Conservation (phyloP, 1,284 basidiomycete genomes). For the Xerocomus tenax region DNA sequence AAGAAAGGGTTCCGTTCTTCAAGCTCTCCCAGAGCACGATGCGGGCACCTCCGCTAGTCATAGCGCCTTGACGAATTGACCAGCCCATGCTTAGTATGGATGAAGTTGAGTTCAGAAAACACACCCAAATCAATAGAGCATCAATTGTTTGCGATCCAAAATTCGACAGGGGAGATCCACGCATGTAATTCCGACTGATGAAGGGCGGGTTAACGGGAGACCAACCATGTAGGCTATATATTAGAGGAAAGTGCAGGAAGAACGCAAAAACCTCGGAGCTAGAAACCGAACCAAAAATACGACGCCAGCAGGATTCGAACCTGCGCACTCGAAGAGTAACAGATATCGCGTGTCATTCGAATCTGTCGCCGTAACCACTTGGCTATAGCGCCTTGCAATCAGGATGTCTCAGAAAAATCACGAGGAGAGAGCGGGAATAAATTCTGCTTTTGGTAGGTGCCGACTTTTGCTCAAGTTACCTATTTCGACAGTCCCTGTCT, state of each 20-base stretch:
- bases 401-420: background rate
- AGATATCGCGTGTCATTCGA: constrained; percentile 38
- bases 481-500: background rate
- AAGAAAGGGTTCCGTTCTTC: background rate
- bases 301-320: constrained; percentile 37
- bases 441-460: constrained; percentile 7
- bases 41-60: background rate
- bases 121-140: background rate
- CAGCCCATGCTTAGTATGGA: background rate
- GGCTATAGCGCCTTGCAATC: constrained; percentile 37
- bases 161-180: too few relatives aligned
- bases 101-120: background rate
- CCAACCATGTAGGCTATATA: background rate
- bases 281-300: constrained; percentile 13
- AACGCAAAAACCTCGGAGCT: background rate
- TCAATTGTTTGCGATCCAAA: background rate
- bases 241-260: background rate
- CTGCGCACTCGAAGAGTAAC: constrained; percentile 39
- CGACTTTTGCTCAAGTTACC: too few relatives aligned
- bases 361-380: constrained; percentile 55
- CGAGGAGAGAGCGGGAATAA: background rate
- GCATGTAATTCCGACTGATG: too few relatives aligned
- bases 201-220: background rate
- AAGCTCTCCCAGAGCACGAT: constrained; percentile 5
- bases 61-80: background rate